These are phyloP conservation scores for Lenzites betulinus DNA, from an alignment of 768 basidiomycete genomes.

Conservation along the genomic window DNA sequence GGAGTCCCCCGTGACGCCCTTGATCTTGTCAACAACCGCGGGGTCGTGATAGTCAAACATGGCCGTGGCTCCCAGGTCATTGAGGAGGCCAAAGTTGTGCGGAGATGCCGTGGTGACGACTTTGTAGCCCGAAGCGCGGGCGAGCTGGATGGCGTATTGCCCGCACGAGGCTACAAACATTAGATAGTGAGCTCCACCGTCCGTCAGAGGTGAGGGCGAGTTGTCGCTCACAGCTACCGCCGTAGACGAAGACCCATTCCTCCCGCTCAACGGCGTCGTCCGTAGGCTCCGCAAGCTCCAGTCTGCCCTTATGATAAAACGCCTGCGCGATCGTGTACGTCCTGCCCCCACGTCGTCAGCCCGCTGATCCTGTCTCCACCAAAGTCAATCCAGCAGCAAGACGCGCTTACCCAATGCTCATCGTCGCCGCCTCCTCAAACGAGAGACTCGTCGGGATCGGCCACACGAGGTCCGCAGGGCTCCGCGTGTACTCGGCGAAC, in stretches of 20 bases:
- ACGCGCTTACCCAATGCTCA: conserved; percentile 12
- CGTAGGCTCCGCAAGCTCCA: conserved; percentile 4
- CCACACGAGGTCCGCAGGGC: conserved; percentile 23
- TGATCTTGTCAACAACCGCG: conserved; percentile 22
- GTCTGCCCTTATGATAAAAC: background rate
- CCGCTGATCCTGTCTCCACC: background rate
- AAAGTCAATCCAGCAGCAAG: background rate
- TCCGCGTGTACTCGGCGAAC: conserved; percentile 28
- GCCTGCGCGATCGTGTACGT: conserved; percentile 5
- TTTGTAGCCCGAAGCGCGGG: conserved; percentile 31
- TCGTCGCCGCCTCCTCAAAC: conserved; percentile 19
- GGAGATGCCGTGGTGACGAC: conserved; percentile 37
- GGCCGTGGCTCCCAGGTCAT: conserved; percentile 38
- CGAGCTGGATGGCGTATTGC: conserved; percentile 32
- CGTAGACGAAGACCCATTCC: conserved; percentile 14
- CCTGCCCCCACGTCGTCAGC: background rate
- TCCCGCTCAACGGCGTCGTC: background rate
- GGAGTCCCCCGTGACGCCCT: conserved; percentile 14
- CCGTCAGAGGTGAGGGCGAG: too few species aligned
- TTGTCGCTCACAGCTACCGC: conserved; percentile 24
- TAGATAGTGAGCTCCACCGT: too few species aligned
- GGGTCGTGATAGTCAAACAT: conserved; percentile 32
- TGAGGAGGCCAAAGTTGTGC: conserved; percentile 38
- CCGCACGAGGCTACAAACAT: conserved; percentile 37
- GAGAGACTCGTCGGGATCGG: conserved; percentile 6